Evolutionary conservation across 805 yeast genomes (phyloP).

Genomic region (Pichia cabralensis): DNA sequence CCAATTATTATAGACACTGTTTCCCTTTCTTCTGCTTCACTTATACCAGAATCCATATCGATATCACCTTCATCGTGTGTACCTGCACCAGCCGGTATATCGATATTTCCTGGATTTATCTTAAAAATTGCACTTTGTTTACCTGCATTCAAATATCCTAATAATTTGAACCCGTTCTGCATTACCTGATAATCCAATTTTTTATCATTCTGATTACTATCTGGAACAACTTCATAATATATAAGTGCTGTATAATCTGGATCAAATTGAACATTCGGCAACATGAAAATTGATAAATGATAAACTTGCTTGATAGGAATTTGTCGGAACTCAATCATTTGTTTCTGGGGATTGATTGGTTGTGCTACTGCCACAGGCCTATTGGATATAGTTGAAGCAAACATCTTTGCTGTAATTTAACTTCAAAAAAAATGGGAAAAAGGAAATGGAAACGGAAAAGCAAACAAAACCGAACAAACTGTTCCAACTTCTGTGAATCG

Average conservation of each 20-base stretch:
- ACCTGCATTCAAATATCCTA: conserved; percentile 49
- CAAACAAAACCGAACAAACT: no score
- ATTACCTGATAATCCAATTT: conserved; percentile 7
- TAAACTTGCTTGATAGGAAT: conserved; percentile 48
- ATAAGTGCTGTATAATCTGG: conserved; percentile 71
- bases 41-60: conserved; percentile 40
- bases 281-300: conserved; percentile 72
- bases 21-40: conserved; percentile 5
- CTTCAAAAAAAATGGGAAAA: not conserved
- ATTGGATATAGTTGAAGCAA: conserved; percentile 26
- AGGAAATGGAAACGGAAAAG: not conserved
- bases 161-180: conserved; percentile 43
- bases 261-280: conserved; percentile 74
- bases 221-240: conserved; percentile 64
- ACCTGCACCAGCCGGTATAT: conserved; percentile 1
- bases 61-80: conserved; percentile 30
- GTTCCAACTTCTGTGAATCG: no score
- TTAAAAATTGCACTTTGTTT: conserved; percentile 92
- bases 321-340: conserved; percentile 50
- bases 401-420: conserved; percentile 16
- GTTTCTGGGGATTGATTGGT: conserved; percentile 63
- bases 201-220: conserved; percentile 15
- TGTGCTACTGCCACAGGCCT: conserved; percentile 37
- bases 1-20: conserved; percentile 43
- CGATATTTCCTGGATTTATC: conserved; percentile 38